Evolutionary conservation across 306 rosid genomes (phyloP), one percentile per base, ranked within the genome.

Genomic region (Fragaria iinumae): DNA sequence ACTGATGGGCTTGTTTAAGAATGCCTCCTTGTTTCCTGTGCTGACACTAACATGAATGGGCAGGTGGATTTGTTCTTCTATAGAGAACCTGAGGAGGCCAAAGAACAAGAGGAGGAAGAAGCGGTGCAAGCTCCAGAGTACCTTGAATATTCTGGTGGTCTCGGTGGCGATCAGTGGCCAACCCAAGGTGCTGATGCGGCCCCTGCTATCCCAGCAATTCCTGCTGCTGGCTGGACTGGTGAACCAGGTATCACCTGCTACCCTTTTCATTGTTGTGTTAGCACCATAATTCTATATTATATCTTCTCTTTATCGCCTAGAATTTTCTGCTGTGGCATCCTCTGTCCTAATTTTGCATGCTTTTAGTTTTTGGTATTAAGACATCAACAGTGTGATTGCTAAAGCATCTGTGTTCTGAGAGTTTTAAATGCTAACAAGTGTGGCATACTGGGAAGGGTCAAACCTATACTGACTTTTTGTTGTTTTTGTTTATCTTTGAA

Each of bases 41-140:
- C 17, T 27, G 8, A 68, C 27, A 1, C 12, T 6, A 77, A 12
- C 73, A 79, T 17, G 52, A 71, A 25, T 47, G 29, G 77, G 81
- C 86, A 92, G 97, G 96, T 90, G 44, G 97, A 94, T 77, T 53
- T 94, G 55, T 94, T 94, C 85, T 92, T 94, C 89, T 90, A 94
- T 4, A 87, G 97, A 50, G 97, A 93, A 62, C 98, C 96, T 0
- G 97, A 91, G 83, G 98, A 91, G 86, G 84, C 96, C 5, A 91
- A 90, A 81, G 76, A 79, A 66, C 80, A 74, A 69, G 96, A 94
- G 71, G 95, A 90, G 29, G 98, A 92, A n/a, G 95, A 94, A 67
- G 89, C 80, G 1, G 82, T 69, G 4, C 86, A 77, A 2, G 78
- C 66, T 11, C 82, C 83, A 6, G 97, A 87, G 29, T 91, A 90